Evolutionary conservation across 2,329 filamentous ascomycete species (phyloP).

Genomic region (Alternaria dauci): DNA sequence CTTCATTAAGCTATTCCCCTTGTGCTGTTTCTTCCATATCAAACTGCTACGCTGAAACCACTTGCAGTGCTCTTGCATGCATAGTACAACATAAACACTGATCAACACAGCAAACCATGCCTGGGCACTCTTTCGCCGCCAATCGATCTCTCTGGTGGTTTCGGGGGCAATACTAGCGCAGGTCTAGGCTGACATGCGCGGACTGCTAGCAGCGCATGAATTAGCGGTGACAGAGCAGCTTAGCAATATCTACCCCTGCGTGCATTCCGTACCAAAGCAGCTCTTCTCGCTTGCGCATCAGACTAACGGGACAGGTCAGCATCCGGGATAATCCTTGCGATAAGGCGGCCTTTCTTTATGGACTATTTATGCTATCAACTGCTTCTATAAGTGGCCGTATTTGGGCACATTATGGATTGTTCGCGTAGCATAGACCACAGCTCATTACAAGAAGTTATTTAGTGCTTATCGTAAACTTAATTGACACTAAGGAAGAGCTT

Average conservation of each 20-base stretch:
- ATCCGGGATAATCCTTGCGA: not conserved
- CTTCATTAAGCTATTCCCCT: too few species aligned
- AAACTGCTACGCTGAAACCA: too few species aligned
- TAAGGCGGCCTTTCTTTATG: conserved; percentile 1
- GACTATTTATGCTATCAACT: too few species aligned
- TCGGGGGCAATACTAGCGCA: not conserved
- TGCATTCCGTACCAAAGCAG: not conserved
- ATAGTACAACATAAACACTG: not conserved
- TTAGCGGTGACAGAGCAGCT: not conserved
- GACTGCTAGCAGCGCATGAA: conserved; percentile 2
- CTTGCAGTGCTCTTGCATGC: not conserved
- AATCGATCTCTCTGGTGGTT: not conserved
- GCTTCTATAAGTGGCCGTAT: not conserved
- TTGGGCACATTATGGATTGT: not conserved
- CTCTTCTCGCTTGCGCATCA: not conserved
- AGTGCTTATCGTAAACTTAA: not conserved
- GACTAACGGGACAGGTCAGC: too few species aligned
- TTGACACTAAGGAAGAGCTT: not conserved
- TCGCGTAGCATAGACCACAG: too few species aligned
- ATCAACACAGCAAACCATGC: not conserved
- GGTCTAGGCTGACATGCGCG: not conserved
- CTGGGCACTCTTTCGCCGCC: conserved; percentile 1
- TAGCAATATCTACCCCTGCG: too few species aligned
- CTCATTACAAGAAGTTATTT: not conserved
- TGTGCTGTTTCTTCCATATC: too few species aligned